A percentile compares a stretch with the other conserved stretches of the same genome.
phyloP scores from a whole-genome alignment of 129 eudicot genomes.

The Flaveria bidentis region DNA sequence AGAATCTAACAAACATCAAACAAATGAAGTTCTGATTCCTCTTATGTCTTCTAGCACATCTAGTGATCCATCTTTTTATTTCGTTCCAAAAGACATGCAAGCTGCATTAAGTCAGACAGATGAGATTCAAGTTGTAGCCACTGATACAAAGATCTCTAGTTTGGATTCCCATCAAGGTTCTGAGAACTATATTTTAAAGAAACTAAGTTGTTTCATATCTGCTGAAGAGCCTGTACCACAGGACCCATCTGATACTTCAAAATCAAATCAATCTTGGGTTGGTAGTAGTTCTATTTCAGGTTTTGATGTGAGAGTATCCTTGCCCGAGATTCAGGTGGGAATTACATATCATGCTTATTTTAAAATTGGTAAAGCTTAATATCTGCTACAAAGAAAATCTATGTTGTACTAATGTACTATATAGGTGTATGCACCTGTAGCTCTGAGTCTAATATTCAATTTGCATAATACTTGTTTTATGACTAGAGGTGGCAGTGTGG shows the following conservation, averaged over 20 bases:
- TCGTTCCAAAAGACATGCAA: slow-evolving; percentile 27
- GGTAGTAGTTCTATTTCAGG: slow-evolving; percentile 85
- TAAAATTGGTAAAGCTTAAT: slow-evolving; percentile 2
- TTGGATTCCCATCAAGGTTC: slow-evolving; percentile 40
- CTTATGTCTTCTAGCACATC: slow-evolving; percentile 40
- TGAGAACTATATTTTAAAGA: slow-evolving; percentile 59
- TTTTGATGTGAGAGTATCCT: slow-evolving; percentile 70
- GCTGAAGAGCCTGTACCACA: slow-evolving; percentile 54
- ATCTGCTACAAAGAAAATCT: not conserved
- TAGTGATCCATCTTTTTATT: slow-evolving; percentile 32
- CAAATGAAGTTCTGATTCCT: slow-evolving; percentile 46
- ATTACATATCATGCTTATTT: not conserved
- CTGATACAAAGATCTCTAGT: slow-evolving; percentile 50
- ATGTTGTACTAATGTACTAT: not conserved
- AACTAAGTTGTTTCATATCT: slow-evolving; percentile 48
- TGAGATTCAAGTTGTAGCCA: slow-evolving; percentile 31
- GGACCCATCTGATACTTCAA: slow-evolving; percentile 21
- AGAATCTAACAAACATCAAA: slow-evolving; percentile 42
- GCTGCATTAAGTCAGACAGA: slow-evolving; percentile 24
- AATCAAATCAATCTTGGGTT: slow-evolving; percentile 54
- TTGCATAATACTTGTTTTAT: slow-evolving; percentile 6
- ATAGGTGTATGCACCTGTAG: slow-evolving; percentile 5
- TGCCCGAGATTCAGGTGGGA: slow-evolving; percentile 74
- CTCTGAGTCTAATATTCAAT: slow-evolving; percentile 5
- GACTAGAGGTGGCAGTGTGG: not conserved